These are phyloP conservation scores for Ceratobasidium sp. DNA, from an alignment of 1,284 basidiomycete genomes.

Conservation along the genomic window DNA sequence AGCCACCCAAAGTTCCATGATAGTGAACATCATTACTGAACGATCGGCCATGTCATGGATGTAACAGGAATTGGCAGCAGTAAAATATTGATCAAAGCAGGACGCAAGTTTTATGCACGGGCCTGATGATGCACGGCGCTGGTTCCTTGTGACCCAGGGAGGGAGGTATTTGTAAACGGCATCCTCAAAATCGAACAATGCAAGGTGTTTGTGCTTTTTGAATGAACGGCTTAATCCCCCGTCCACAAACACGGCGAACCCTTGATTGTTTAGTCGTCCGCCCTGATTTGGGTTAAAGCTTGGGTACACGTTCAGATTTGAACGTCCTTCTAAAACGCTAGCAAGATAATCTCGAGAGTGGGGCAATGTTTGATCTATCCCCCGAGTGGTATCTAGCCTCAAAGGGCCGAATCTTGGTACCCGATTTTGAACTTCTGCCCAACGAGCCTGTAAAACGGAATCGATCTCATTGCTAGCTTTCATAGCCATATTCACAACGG, in stretches of 20 bases:
- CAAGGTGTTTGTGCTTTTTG: not conserved
- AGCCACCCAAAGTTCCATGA: slow-evolving; percentile 43
- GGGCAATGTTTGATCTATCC: slow-evolving; percentile 47
- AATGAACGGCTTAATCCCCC: not conserved
- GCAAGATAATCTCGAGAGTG: slow-evolving; percentile 47
- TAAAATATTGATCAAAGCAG: slow-evolving; percentile 2
- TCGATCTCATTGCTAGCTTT: slow-evolving; percentile 40
- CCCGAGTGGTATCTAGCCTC: slow-evolving; percentile 43
- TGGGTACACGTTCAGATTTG: not conserved
- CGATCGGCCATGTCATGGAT: not conserved
- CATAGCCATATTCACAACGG: slow-evolving; percentile 44
- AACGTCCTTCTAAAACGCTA: not conserved
- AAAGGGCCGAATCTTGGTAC: slow-evolving; percentile 26
- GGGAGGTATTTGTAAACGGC: not conserved
- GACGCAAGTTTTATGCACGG: not conserved
- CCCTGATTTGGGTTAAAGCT: not conserved
- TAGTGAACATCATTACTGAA: slow-evolving; percentile 56
- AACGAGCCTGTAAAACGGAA: slow-evolving; percentile 47
- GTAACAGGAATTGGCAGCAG: not conserved
- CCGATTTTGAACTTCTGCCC: slow-evolving; percentile 43
- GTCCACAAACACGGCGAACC: not conserved
- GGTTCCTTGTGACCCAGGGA: not conserved
- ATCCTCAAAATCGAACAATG: slow-evolving; percentile 11
- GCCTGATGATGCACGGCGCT: not conserved
- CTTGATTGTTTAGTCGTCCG: not conserved